Base-by-base conservation (phyloP, 208 protist genomes). In the Crithidia mellificae region DNA sequence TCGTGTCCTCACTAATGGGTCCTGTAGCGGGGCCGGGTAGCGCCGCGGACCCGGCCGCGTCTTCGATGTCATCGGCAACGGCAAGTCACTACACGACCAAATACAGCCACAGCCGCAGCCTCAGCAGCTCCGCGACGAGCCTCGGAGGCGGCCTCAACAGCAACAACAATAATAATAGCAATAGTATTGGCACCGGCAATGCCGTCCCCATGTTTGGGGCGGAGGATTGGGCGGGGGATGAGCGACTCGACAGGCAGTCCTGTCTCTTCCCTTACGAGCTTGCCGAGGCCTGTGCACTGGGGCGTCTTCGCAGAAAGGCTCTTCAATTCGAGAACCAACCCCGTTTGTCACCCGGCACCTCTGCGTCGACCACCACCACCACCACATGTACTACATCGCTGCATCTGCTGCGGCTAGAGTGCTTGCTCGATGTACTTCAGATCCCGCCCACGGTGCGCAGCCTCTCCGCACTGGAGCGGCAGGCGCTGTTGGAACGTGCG, bases 211-310 rank as follows among this genome's bases (percentile, higher is more conserved):
- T 14, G 9, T 12, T 44, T 25, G 47, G 19, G 22, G 17, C 14
- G 25, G 39, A 32, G 34, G 15, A 19, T 14, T 19, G 56, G 39
- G n/a, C 20, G 5, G 24, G 11, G 7, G 36, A 70, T 15, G 63
- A 65, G 32, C 12, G 25, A 11, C 38, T 69, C 15, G 63, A 70
- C 44, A 53, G 62, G 25, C 55, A 76, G 63, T 32, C 63, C 8
- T 70, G 44, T 39, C 24, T 76, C 44, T 76, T 54, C 30, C 70
- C 70, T 2, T 47, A 65, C 41, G 63, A 36, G 20, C 49, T 76
- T 38, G 70, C 70, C 9, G 70, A 76, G 55, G 70, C 70, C 8
- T 76, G 63, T 32, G 70, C 70, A 15, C n/a, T 64, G 56, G 68
- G 51, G n/a, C n/a, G n/a, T n/a, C n/a, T n/a, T n/a, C n/a, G n/a